Percentiles rank a stretch among this genome's conserved stretches.
phyloP scores from a whole-genome alignment of 1,284 basidiomycete genomes.

The Cutaneotrichosporon spelunceum region DNA sequence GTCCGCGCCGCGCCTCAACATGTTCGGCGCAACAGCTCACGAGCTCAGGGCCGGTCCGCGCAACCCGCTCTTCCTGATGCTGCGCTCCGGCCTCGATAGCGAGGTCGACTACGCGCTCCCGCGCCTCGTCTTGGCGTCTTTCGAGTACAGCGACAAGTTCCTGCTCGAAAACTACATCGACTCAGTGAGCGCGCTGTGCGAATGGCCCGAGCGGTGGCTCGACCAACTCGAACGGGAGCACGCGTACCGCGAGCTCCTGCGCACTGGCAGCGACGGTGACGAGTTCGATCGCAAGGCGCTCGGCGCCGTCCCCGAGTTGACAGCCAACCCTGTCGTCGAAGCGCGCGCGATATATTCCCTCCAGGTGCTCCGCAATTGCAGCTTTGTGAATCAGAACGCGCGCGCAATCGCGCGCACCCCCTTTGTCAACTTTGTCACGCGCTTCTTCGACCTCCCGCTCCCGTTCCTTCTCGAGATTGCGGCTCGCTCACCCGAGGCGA shows the following conservation, averaged over 20 bases:
- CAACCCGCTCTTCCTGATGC: constrained; percentile 41
- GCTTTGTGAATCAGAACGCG: constrained; percentile 31
- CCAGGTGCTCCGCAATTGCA: constrained; percentile 44
- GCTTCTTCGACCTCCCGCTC: constrained; percentile 39
- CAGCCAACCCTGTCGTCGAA: constrained; percentile 27
- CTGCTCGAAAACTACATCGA: constrained; percentile 37
- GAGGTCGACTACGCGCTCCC: constrained; percentile 49
- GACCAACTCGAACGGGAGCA: constrained; percentile 38
- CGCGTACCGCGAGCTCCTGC: constrained; percentile 16
- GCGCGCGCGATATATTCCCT: constrained; percentile 39
- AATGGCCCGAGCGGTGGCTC: constrained; percentile 40
- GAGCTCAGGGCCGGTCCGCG: constrained; percentile 34
- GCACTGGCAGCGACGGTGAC: constrained; percentile 19
- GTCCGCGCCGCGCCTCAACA: constrained; percentile 16
- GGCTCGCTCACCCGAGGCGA: constrained; percentile 35
- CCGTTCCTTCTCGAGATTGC: constrained; percentile 36
- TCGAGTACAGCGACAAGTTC: constrained; percentile 38
- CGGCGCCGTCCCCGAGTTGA: constrained; percentile 36
- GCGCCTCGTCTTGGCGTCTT: constrained; percentile 37
- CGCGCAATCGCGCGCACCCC: constrained; percentile 27
- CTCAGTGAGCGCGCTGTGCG: constrained; percentile 31
- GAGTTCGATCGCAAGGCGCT: constrained; percentile 17
- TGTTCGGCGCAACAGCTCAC: constrained; percentile 27
- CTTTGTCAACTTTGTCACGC: constrained; percentile 30
- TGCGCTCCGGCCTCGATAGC: constrained; percentile 35